Conservation (phyloP, 2,329 filamentous ascomycete species). For the Diaporthe sp. region DNA sequence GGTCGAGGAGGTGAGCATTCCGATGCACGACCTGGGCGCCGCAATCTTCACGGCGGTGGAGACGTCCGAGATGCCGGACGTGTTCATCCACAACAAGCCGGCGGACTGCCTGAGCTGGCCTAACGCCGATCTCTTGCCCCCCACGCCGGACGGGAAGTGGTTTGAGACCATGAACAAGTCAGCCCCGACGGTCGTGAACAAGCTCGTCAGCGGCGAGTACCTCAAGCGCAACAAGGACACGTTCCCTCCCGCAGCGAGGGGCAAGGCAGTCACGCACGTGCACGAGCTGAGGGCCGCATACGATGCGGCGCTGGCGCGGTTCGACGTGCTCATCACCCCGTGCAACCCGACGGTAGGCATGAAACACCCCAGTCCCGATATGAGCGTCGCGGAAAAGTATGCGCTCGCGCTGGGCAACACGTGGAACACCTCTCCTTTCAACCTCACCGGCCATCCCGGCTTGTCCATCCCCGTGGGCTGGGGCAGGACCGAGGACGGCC, state of each 20-base stretch:
- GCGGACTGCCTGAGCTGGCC: conserved; percentile 51
- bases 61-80: conserved; percentile 50
- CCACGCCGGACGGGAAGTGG: conserved; percentile 55
- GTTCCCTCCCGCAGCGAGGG: conserved; percentile 52
- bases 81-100: conserved; percentile 49
- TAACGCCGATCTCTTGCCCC: conserved; percentile 48
- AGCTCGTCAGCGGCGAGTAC: conserved; percentile 56
- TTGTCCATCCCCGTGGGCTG: conserved; percentile 61
- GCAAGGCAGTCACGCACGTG: conserved; percentile 62
- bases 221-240: conserved; percentile 44
- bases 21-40: conserved; percentile 60
- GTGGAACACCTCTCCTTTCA: conserved; percentile 62
- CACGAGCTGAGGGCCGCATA: conserved; percentile 63
- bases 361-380: conserved; percentile 53
- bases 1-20: conserved; percentile 61
- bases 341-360: conserved; percentile 60
- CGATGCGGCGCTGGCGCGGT: conserved; percentile 56
- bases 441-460: conserved; percentile 64
- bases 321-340: conserved; percentile 65
- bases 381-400: conserved; percentile 56
- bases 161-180: conserved; percentile 58
- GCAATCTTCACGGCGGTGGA: conserved; percentile 63
- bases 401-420: conserved; percentile 59
- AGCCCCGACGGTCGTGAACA: conserved; percentile 61
- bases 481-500: conserved; percentile 43